Evolutionary conservation across 2,329 filamentous ascomycete genomes (phyloP), one percentile per base, ranked within the genome.

Genomic region (Exophiala dermatitidis): DNA sequence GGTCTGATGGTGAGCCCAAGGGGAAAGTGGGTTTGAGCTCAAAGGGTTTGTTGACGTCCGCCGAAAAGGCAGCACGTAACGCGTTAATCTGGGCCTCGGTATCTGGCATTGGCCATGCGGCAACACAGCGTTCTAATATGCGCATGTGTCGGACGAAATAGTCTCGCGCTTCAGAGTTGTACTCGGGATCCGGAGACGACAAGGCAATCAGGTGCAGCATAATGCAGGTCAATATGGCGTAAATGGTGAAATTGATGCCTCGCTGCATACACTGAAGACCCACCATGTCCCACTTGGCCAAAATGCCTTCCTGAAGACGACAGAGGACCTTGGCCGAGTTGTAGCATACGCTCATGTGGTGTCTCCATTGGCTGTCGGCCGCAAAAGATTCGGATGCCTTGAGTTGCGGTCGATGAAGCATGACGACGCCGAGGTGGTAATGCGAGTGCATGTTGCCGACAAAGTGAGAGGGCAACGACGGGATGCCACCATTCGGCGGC

Each of bases 81-180:
- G 88, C 86, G 66, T 96, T 85, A 60, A 97, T 89, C 69, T 96
- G 90, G 49, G 83, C 84, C 67, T 94, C 85, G 72, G 95, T 86
- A 63, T 96, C 90, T 2, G 87, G 85, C 80, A 94, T 89, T 1
- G 88, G 86, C 86, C 88, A 94, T 3, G 84, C 83, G 5, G 80
- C 77, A 66, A 88, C 87, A 62, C 90, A 93, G 60, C 83, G 84
- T 68, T 97, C 91, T 53, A 97, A 75, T 36, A 97, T 85, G 51
- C 90, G 83, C 91, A 97, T 96, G 64, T 96, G 90, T 45, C 91
- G 80, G 1, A 88, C 86, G 65, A 97, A 97, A 67, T 86, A 97
- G 57, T 91, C 86, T 32, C 88, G 81, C 4, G 91, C 88, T 67
- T 95, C 89, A 0, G 78, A 75, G 66, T 93, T 90, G 53, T 95